These are phyloP conservation scores for Stemphylium lycopersici DNA, from an alignment of 2,329 filamentous ascomycete genomes.

Conservation along the genomic window DNA sequence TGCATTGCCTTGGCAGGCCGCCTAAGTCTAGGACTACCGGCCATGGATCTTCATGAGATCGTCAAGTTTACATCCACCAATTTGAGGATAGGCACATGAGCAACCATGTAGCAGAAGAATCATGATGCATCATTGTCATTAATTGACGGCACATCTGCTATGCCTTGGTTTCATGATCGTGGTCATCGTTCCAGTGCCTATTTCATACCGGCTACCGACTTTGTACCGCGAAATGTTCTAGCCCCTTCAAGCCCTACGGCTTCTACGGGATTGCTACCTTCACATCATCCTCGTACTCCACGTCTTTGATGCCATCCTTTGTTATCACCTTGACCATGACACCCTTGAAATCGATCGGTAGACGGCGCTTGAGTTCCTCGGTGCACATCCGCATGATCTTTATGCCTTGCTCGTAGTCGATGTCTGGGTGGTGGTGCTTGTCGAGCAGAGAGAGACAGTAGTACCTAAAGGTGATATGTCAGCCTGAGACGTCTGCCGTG, in stretches of 20 bases:
- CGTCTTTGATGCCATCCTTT: conserved; percentile 86
- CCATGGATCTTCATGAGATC: not conserved
- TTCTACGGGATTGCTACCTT: conserved; percentile 66
- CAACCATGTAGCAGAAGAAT: not conserved
- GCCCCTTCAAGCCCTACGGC: not conserved
- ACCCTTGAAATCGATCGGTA: conserved; percentile 99
- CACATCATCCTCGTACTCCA: conserved; percentile 84
- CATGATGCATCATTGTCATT: conserved; percentile 8
- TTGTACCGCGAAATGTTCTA: conserved; percentile 4
- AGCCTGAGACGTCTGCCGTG: conserved; percentile 3
- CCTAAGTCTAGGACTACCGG: not conserved
- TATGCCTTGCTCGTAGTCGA: conserved; percentile 84
- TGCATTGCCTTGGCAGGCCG: not conserved
- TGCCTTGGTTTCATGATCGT: conserved; percentile 8
- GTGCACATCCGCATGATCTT: conserved; percentile 94
- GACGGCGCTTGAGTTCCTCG: conserved; percentile 92
- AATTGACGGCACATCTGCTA: conserved; percentile 7
- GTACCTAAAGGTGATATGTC: conserved; percentile 64
- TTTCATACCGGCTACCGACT: conserved; percentile 2
- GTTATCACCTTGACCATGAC: conserved; percentile 92
- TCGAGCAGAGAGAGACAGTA: conserved; percentile 98
- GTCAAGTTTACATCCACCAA: not conserved
- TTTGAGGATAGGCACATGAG: not conserved
- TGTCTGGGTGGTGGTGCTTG: conserved; percentile 97
- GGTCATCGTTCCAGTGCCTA: conserved; percentile 7